A percentile compares a stretch with the other conserved stretches of the same genome.
phyloP scores from a whole-genome alignment of 129 eudicot species.

The Smallanthus sonchifolius region DNA sequence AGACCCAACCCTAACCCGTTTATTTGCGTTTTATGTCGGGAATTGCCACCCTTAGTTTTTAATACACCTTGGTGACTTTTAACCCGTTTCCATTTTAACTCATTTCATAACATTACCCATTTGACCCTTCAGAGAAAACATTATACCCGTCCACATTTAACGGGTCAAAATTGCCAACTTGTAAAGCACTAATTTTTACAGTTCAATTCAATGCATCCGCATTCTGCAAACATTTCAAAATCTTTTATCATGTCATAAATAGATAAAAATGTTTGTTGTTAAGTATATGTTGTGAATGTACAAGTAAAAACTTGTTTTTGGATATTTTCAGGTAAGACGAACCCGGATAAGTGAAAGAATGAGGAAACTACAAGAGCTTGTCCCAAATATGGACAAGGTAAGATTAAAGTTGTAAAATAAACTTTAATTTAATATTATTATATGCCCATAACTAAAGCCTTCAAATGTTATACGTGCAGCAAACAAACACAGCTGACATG shows the following conservation, averaged over 20 bases:
- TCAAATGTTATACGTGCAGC: constrained; percentile 43
- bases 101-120: neutral
- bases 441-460: neutral
- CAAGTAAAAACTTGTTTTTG: neutral
- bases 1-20: no score
- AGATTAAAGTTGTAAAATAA: neutral
- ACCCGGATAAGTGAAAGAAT: constrained; percentile 87
- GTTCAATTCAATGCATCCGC: neutral
- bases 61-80: neutral
- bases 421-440: neutral
- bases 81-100: neutral
- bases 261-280: neutral
- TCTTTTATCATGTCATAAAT: neutral
- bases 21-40: no score
- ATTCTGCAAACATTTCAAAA: neutral
- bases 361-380: constrained; percentile 97
- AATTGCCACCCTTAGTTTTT: no score
- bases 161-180: neutral
- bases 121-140: neutral
- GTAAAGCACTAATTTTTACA: neutral
- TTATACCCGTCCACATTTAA: no score
- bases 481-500: constrained; percentile 98
- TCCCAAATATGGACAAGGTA: constrained; percentile 99
- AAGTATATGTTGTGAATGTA: neutral
- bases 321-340: constrained; percentile 70